These are phyloP conservation scores for Rhypophila decipiens DNA, from an alignment of 495 filamentous ascomycete species.

Conservation along the genomic window DNA sequence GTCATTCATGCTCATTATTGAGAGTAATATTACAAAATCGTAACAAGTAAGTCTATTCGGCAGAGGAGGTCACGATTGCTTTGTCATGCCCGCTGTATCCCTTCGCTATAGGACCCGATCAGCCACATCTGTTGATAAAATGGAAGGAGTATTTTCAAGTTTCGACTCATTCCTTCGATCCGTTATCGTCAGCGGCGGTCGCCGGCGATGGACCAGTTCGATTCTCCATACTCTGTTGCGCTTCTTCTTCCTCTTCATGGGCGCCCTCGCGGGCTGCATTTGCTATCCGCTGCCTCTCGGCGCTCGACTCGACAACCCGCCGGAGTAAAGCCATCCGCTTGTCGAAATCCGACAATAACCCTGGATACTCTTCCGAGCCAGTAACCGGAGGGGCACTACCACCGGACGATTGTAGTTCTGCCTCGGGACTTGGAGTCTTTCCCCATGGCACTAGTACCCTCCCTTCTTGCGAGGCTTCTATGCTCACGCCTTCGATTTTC, in stretches of 20 bases:
- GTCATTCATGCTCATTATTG: too few relatives aligned
- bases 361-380: conserved; percentile 37
- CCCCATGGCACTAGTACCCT: too few relatives aligned
- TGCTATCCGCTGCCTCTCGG: conserved; percentile 26
- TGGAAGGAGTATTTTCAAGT: too few relatives aligned
- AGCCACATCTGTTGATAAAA: too few relatives aligned
- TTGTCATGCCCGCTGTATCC: too few relatives aligned
- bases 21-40: too few relatives aligned
- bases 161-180: background rate
- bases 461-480: conserved; percentile 30
- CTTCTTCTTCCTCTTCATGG: background rate
- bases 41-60: too few relatives aligned
- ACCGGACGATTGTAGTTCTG: conserved; percentile 22
- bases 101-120: too few relatives aligned
- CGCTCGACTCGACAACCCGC: conserved; percentile 40
- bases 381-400: conserved; percentile 29
- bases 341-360: conserved; percentile 62
- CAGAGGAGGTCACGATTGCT: too few relatives aligned
- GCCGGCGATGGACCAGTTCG: background rate
- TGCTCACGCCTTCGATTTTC: conserved; percentile 53
- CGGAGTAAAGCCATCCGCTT: conserved; percentile 51
- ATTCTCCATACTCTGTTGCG: background rate
- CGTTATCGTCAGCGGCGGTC: background rate
- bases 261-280: background rate
- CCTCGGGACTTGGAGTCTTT: conserved; percentile 19